Evolutionary conservation across 179 eudicot genomes (phyloP).

Genomic region (Pouteria campechiana): DNA sequence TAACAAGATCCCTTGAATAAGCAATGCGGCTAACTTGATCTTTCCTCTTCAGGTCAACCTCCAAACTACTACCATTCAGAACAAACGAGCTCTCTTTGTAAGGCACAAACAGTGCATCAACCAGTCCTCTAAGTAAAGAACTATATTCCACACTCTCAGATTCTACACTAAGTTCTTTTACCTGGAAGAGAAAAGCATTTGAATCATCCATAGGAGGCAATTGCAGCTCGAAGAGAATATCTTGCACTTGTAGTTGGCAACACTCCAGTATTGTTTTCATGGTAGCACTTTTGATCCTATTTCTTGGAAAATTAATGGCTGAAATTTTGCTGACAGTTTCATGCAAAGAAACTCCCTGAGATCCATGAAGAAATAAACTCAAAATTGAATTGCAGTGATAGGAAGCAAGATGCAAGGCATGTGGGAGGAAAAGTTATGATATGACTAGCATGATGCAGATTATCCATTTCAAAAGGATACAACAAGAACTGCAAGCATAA

Average conservation of each 20-base stretch:
- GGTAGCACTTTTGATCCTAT: slow-evolving; percentile 28
- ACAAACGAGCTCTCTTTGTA: slow-evolving; percentile 32
- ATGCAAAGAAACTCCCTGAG: slow-evolving; percentile 78
- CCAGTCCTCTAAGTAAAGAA: slow-evolving; percentile 34
- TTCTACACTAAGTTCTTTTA: slow-evolving; percentile 33
- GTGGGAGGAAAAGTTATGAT: too few relatives aligned
- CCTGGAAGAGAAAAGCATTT: slow-evolving; percentile 20
- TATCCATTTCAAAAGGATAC: not conserved
- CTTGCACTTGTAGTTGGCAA: slow-evolving; percentile 45
- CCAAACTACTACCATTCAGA: slow-evolving; percentile 32
- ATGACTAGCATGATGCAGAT: too few relatives aligned
- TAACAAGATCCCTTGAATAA: slow-evolving; percentile 28
- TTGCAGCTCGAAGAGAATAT: slow-evolving; percentile 37
- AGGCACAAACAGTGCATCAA: slow-evolving; percentile 37
- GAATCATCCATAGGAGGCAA: slow-evolving; percentile 34
- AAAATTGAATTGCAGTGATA: too few relatives aligned
- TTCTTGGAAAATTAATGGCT: slow-evolving; percentile 13
- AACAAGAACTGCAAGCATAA: not conserved
- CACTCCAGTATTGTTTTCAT: slow-evolving; percentile 29
- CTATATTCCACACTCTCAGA: slow-evolving; percentile 18
- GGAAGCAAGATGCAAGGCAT: too few relatives aligned
- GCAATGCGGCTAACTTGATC: slow-evolving; percentile 27
- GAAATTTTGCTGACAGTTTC: slow-evolving; percentile 42
- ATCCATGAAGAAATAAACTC: slow-evolving; percentile 11
- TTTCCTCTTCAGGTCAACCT: slow-evolving; percentile 35